phyloP scores from a whole-genome alignment of 805 yeast species.

The Metschnikowia corniflorae region DNA sequence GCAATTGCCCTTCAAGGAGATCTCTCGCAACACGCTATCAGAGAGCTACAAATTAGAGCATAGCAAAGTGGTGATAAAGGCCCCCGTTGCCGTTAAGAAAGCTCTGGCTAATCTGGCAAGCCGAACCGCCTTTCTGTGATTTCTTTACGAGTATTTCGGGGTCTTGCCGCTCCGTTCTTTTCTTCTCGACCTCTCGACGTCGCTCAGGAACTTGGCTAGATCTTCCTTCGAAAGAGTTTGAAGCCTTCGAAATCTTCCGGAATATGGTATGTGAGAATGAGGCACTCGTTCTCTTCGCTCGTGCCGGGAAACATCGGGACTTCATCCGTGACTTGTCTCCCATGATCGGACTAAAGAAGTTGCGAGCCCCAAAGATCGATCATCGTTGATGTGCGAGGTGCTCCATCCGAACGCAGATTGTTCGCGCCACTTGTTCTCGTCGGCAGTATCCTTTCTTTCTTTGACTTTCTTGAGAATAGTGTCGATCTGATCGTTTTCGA shows the following conservation, averaged over 20 bases:
- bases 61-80: too few relatives aligned
- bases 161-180: conserved; percentile 53
- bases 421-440: conserved; percentile 46
- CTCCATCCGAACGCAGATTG: conserved; percentile 53
- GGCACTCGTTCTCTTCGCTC: conserved; percentile 21
- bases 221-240: conserved; percentile 33
- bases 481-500: conserved; percentile 30
- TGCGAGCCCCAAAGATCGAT: conserved; percentile 40
- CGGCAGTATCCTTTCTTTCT: conserved; percentile 33
- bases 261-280: conserved; percentile 29
- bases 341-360: conserved; percentile 45
- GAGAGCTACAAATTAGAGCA: too few relatives aligned
- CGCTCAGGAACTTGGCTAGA: conserved; percentile 30
- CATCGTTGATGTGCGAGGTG: conserved; percentile 29
- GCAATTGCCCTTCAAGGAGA: too few relatives aligned
- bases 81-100: too few relatives aligned
- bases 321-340: too few relatives aligned
- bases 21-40: too few relatives aligned
- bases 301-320: conserved; percentile 17
- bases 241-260: conserved; percentile 42
- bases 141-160: too few relatives aligned
- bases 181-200: conserved; percentile 41
- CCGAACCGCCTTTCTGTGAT: too few relatives aligned
- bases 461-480: conserved; percentile 43
- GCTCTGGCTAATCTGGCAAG: too few relatives aligned